Conservation (phyloP, 1,139 yeast genomes). For the Pichia cactophila region DNA sequence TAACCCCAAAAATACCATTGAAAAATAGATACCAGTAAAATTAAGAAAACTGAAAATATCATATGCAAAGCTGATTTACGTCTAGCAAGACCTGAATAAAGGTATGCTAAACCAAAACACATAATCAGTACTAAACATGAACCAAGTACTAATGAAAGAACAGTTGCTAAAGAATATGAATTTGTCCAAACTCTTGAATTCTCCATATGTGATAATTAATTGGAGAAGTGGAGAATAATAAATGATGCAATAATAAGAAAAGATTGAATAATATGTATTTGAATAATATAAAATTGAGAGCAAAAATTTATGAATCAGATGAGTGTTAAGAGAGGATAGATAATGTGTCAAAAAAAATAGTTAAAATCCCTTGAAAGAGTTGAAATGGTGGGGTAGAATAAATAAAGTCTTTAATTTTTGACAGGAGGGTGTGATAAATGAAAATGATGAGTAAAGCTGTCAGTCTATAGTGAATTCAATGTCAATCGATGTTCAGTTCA, state of each 20-base stretch:
- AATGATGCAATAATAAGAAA: neutral
- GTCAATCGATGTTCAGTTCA: too few species aligned
- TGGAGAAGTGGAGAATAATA: neutral
- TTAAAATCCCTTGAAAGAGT: too few species aligned
- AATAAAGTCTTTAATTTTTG: too few species aligned
- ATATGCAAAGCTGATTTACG: conserved; percentile 84
- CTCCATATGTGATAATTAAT: neutral
- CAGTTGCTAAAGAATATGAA: conserved; percentile 36
- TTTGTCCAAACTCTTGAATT: conserved; percentile 10
- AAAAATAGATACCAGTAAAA: conserved; percentile 42
- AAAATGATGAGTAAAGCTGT: too few species aligned
- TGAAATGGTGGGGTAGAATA: too few species aligned
- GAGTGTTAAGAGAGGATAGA: too few species aligned
- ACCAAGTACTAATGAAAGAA: conserved; percentile 44
- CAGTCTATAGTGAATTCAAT: too few species aligned
- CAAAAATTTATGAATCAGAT: too few species aligned
- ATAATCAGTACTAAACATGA: conserved; percentile 79
- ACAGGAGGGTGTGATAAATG: too few species aligned
- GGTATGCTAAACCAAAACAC: conserved; percentile 92
- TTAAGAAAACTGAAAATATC: conserved; percentile 78
- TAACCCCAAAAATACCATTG: conserved; percentile 99
- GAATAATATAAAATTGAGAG: too few species aligned
- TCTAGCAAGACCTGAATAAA: conserved; percentile 88
- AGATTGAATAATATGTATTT: too few species aligned
- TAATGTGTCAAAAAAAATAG: too few species aligned